Percentiles rank a stretch among this genome's conserved stretches.
Evolutionary conservation across 2,329 filamentous ascomycete genomes (phyloP).

Genomic region (Fusarium sp.): DNA sequence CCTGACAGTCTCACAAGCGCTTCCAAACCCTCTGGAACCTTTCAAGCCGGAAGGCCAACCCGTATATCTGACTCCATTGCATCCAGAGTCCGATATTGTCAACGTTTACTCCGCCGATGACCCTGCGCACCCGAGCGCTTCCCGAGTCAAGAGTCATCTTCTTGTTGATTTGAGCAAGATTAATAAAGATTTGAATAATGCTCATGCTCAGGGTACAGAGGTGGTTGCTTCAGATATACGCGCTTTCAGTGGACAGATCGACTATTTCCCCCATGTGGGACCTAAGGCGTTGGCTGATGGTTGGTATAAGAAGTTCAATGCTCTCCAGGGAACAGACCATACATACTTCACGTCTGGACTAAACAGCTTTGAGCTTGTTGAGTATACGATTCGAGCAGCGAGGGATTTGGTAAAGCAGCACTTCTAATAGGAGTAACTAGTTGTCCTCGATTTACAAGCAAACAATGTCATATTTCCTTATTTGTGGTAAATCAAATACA

Average conservation of each 20-base stretch:
- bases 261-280: not conserved
- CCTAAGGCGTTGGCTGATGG: not conserved
- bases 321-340: not conserved
- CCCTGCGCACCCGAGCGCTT: not conserved
- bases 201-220: not conserved
- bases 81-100: not conserved
- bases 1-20: not conserved
- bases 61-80: not conserved
- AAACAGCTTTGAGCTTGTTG: constrained; percentile 4
- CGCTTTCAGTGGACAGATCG: not conserved
- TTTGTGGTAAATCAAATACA: no score
- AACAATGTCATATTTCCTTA: no score
- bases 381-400: constrained; percentile 1
- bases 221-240: not conserved
- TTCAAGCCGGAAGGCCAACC: constrained; percentile 4
- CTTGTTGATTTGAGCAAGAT: not conserved
- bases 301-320: not conserved
- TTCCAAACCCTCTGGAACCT: not conserved
- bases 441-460: no score
- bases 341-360: not conserved
- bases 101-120: not conserved
- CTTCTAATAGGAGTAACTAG: not conserved
- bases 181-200: not conserved
- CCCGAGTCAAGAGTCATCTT: not conserved
- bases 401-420: not conserved